Evolutionary conservation across 2,329 filamentous ascomycete species (phyloP).

Genomic region (Hirsutella thompsonii): DNA sequence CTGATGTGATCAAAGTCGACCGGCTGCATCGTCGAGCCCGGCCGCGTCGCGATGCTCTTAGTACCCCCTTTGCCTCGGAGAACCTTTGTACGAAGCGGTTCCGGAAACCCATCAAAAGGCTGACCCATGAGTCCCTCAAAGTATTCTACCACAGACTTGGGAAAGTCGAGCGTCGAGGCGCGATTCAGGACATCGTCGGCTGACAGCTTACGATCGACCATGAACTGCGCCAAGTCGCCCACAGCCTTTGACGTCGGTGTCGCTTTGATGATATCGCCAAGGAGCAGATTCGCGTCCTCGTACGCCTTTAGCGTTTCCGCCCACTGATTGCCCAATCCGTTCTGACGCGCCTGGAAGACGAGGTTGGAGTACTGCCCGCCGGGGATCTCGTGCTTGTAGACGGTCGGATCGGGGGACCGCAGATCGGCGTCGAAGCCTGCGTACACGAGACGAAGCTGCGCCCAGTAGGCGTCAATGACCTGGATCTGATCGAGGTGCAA

Average conservation of each 20-base stretch:
- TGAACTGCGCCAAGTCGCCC: constrained; percentile 95
- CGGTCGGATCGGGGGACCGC: constrained; percentile 85
- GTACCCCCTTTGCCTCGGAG: constrained; percentile 84
- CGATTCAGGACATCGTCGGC: constrained; percentile 73
- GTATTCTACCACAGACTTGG: constrained; percentile 92
- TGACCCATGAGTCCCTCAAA: constrained; percentile 97
- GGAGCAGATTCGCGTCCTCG: constrained; percentile 88
- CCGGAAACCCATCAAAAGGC: constrained; percentile 94
- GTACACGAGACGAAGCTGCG: constrained; percentile 88
- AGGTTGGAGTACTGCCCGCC: constrained; percentile 97
- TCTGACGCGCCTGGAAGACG: constrained; percentile 58
- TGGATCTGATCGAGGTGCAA: constrained; percentile 73
- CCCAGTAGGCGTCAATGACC: constrained; percentile 89
- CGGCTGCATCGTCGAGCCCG: constrained; percentile 80
- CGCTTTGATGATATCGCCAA: constrained; percentile 98
- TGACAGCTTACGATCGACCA: constrained; percentile 90
- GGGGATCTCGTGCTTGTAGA: constrained; percentile 97
- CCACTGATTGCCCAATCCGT: constrained; percentile 89
- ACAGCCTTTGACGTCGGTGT: constrained; percentile 98
- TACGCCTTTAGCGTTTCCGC: constrained; percentile 99
- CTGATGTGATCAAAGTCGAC: constrained; percentile 77
- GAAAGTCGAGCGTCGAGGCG: constrained; percentile 88
- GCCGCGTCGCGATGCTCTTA: constrained; percentile 78
- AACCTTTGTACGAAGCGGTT: constrained; percentile 78
- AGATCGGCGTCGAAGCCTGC: constrained; percentile 96